Base-by-base conservation (phyloP, 495 filamentous ascomycete species). In the Talaromyces proteolyticus region DNA sequence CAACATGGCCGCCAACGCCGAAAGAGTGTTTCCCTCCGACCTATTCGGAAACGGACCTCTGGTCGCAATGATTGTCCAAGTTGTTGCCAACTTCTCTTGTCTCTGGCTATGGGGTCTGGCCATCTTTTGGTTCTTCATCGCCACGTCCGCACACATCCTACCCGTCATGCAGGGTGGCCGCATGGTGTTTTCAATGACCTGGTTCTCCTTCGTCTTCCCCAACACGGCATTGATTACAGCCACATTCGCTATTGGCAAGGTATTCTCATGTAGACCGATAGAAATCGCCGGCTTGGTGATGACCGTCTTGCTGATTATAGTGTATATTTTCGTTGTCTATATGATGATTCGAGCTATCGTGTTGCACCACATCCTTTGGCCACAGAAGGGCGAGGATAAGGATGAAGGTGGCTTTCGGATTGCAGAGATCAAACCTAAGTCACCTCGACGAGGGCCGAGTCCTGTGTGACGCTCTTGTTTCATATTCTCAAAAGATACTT, bases 81-180 rank as follows among this genome's bases (percentile, higher is more conserved):
- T 85, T 24, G 66, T 77, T 40, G 72, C 71, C 1, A 72, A 81
- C 52, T 86, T 81, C 68, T 56, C 78, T 0, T 80, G 84, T 1
- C 62, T 95, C 6, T 95, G 89, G 88, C 72, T 95, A 4, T 95
- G 88, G 88, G 89, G 82, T 70, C 68, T 94, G 21, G 87, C 88
- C 37, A 62, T 89, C 12, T 95, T 89, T 83, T 95, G 92, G 71
- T 94, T 95, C 64, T 70, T 91, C 50, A 82, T 92, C 10, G 82
- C 79, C 5, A 80, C 85, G 45, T 85, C 86, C 10, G 88, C 88
- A 11, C 80, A 92, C 51, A 72, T 87, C n/a, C 67, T 68, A 4
- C 76, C 64, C 23, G 40, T 42, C 40, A 59, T 62, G 38, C 61
- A 66, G 34, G 65, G 63, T 14, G 80, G 79, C 36, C 58, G 64